Percentiles rank a stretch among this genome's conserved stretches.
phyloP scores from a whole-genome alignment of 176 grass and related monocot genomes.

The Eleusine indica region DNA sequence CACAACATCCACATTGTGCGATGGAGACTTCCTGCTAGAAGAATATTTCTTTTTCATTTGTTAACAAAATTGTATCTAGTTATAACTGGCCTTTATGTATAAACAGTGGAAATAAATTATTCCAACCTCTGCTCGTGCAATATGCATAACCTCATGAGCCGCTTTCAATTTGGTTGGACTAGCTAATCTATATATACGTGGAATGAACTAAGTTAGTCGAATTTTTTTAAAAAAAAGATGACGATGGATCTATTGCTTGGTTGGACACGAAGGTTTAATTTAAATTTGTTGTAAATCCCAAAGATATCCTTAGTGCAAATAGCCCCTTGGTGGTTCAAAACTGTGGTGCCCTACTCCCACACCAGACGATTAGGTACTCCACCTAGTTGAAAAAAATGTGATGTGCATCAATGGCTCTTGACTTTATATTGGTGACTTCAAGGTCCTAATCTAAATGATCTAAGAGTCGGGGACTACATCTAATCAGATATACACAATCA shows the following conservation, averaged over 20 bases:
- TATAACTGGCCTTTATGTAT: neutral
- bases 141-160: neutral
- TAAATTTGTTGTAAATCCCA: too few species aligned
- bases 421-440: too few species aligned
- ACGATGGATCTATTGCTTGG: neutral
- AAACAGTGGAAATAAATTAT: neutral
- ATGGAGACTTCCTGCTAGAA: neutral
- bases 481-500: too few species aligned
- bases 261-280: neutral
- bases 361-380: too few species aligned
- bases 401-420: too few species aligned
- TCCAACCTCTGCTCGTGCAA: neutral
- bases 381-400: too few species aligned
- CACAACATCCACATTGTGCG: constrained; percentile 10
- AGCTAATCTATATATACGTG: neutral
- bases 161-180: neutral
- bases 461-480: too few species aligned
- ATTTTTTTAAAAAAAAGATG: neutral
- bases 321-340: too few species aligned
- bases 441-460: too few species aligned
- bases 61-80: neutral
- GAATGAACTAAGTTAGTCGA: too few species aligned
- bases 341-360: too few species aligned
- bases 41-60: neutral
- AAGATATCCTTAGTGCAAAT: too few species aligned